Base-by-base conservation (phyloP, 1,139 yeast species). In the Magnusiomyces fungicola region DNA sequence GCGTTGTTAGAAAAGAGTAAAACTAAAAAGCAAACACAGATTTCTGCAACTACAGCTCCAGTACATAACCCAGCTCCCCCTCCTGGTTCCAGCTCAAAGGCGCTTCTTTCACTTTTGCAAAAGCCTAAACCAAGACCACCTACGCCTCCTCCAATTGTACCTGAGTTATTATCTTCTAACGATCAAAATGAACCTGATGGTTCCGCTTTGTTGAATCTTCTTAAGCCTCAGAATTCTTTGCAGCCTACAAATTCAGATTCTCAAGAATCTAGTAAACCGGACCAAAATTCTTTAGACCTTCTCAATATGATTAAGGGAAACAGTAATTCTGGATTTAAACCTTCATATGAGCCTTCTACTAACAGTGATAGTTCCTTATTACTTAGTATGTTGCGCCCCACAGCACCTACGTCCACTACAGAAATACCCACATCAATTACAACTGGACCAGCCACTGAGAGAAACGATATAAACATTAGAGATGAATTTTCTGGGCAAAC, bases 61-160 rank as follows among this genome's bases (percentile, higher is more conserved):
- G 3, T 14, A 7, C 21, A 16, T 34, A 18, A n/a, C 4, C 6
- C 22, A 9, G 23, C 30, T 30, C 12, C 44, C 14, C 23, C 25
- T 18, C 34, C 44, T 16, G 22, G 44, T 14, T 41, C 44, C 9
- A 41, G 44, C 18, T 41, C 44, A n/a, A 27, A 41, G 14, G 44
- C 44, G n/a, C 25, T 41, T 10, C 36, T 41, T 18, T 41, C 44
- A 10, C 34, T 41, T 29, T 30, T 41, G 23, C 44, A 41, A 5
- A 41, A 29, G 24, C 44, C 44, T 19, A 30, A 41, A 23, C 29
- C 41, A n/a, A 30, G 9, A 24, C 33, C 43, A 24, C 33, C 43
- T 25, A 25, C 43, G 12, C 30, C 43, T 21, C 41, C 41, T 3
- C 41, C 41, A 21, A 23, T 19, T 22, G n/a, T 23, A 22, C 41